Conservation (phyloP, 371 early-diverging fungal species). For the Batkoa obscura region DNA sequence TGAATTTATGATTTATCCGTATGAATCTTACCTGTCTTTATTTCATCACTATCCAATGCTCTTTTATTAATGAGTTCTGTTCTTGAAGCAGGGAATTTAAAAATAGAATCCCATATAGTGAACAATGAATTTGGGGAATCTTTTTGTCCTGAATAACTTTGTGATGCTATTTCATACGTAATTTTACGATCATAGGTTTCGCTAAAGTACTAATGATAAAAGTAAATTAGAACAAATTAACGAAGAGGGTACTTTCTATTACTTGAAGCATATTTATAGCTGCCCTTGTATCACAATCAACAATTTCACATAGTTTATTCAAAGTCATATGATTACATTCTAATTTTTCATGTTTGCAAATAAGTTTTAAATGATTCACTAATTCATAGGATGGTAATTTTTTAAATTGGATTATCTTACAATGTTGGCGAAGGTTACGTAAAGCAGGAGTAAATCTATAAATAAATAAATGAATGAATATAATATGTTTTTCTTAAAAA, state of each 20-base stretch:
- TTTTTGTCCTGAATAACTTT: constrained; percentile 47
- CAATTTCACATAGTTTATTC: constrained; percentile 45
- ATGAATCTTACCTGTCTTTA: no score
- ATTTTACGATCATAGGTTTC: constrained; percentile 13
- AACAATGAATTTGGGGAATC: constrained; percentile 61
- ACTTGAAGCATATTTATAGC: constrained; percentile 82
- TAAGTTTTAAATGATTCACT: constrained; percentile 54
- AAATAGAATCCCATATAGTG: constrained; percentile 59
- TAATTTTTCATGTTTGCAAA: constrained; percentile 64
- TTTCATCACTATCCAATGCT: no score
- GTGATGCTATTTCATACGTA: constrained; percentile 30
- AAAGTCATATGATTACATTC: constrained; percentile 53
- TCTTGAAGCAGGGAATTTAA: constrained; percentile 12
- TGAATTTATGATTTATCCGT: no score
- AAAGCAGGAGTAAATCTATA: constrained; percentile 67
- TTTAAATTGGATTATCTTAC: constrained; percentile 45
- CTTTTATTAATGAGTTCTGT: no score
- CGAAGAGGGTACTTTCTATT: no score
- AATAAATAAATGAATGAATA: no score
- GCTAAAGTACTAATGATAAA: constrained; percentile 2
- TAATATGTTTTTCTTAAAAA: neutral
- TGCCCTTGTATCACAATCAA: constrained; percentile 70
- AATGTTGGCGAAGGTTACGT: constrained; percentile 59
- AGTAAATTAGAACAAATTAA: neutral
- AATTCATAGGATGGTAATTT: constrained; percentile 43